Evolutionary conservation across 768 basidiomycete species (phyloP), one percentile per base, ranked within the genome.

Genomic region (Hericium erinaceus): DNA sequence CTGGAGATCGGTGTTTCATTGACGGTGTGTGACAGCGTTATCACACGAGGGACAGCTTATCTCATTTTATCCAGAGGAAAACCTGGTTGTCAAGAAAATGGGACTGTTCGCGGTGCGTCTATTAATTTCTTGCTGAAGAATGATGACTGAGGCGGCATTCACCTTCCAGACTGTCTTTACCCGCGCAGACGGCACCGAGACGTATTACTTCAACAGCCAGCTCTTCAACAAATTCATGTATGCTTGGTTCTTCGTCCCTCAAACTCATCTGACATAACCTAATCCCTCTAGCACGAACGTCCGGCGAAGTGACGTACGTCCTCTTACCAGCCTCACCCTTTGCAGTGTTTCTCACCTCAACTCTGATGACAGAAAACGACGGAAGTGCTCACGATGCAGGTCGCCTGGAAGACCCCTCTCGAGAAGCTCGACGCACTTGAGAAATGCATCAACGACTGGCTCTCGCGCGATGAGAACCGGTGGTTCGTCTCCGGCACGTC

Each of bases 181-280:
- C 38, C 83, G 89, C 37, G 66, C 76, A 15, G 89, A 91, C 64
- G 88, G 88, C 18, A 86, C 86, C 2, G 84, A 89, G 65, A 84
- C 85, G 3, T 90, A 89, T 64, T 90, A 89, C 66, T 89, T 83
- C 72, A 89, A 89, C 72, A 87, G 85, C 61, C 84, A 84, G 61
- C 75, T 90, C 12, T 86, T 86, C 68, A 77, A 68, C 50, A 86
- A 85, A 64, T 89, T 90, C 70, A 87, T 91, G 84, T 84, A 65
- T 41, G 81, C 71, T 8, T 20, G 13, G 4, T 40, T 18, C 48
- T n/a, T 39, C 6, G 13, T 20, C 26, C 52, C 39, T 28, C 48
- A 18, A 10, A 33, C 56, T 13, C 40, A 1, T 41, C 33, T 39
- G 11, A 12, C n/a, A 39, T 49, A 51, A 11, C 57, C 33, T 37